Conservation (phyloP, 116 monocot genomes). For the Dioscorea cayenensis region DNA sequence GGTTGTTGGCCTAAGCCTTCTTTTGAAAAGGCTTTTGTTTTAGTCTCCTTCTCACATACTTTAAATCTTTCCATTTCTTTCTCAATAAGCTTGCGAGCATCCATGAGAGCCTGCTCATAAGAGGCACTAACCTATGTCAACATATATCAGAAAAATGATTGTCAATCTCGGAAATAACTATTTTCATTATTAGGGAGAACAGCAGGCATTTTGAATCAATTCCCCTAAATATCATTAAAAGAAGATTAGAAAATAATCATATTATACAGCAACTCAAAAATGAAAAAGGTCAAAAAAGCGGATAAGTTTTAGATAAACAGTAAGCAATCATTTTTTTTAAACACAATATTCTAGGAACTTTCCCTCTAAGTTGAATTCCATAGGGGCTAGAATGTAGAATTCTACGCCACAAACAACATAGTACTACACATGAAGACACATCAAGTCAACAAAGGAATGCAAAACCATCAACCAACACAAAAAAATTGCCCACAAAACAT, state of each 20-base stretch:
- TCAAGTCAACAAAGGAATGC: no score
- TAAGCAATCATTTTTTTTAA: no score
- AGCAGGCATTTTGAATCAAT: neutral
- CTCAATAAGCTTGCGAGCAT: constrained; percentile 96
- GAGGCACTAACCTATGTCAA: constrained; percentile 92
- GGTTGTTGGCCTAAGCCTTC: constrained; percentile 98
- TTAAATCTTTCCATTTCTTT: constrained; percentile 99
- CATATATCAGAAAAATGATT: constrained; percentile 45
- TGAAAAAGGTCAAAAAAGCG: no score
- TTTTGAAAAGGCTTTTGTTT: constrained; percentile 99
- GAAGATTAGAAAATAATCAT: neutral
- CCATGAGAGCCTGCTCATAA: constrained; percentile 99
- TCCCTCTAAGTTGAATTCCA: no score
- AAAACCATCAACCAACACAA: no score
- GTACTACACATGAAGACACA: no score
- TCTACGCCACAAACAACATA: no score
- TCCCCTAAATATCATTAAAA: neutral
- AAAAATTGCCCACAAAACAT: no score
- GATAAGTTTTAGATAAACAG: no score
- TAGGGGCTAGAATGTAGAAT: no score
- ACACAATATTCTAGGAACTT: no score
- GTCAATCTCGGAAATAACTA: constrained; percentile 29
- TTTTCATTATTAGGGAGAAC: neutral
- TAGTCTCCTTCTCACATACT: constrained; percentile 98
- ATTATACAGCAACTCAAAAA: no score